Conservation (phyloP, 2,329 filamentous ascomycete species). For the Aspergillus latus region DNA sequence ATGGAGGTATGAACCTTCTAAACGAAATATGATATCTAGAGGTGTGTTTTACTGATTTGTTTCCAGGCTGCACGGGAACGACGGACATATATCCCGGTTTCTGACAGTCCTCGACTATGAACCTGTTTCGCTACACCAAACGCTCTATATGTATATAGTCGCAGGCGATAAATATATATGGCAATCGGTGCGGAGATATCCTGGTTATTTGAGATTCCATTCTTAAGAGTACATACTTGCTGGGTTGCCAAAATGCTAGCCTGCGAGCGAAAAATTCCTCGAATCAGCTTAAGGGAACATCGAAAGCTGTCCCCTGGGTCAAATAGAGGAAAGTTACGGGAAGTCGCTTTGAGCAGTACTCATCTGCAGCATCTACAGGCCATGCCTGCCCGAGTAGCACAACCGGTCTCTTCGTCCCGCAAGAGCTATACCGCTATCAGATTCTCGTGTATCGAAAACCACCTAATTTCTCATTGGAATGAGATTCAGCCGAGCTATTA, state of each 20-base stretch:
- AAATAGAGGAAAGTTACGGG: too few species aligned
- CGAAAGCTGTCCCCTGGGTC: too few species aligned
- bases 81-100: conserved; percentile 54
- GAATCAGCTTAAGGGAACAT: too few species aligned
- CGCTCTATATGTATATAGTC: conserved; percentile 9
- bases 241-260: background rate
- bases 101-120: conserved; percentile 29
- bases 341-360: background rate
- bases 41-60: conserved; percentile 1
- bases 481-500: background rate
- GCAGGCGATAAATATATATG: conserved; percentile 10
- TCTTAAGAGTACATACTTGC: background rate
- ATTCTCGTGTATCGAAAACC: background rate
- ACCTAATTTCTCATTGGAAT: background rate
- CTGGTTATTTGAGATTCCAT: background rate
- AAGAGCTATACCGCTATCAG: background rate
- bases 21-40: background rate
- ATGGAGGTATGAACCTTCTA: conserved; percentile 44
- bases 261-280: background rate
- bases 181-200: background rate
- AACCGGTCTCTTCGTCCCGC: background rate
- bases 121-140: background rate
- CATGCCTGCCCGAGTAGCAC: background rate
- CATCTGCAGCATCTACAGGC: background rate
- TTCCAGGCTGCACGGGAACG: conserved; percentile 49